These are phyloP conservation scores for Macrocybe gigantea DNA, from an alignment of 768 basidiomycete species.

Conservation along the genomic window DNA sequence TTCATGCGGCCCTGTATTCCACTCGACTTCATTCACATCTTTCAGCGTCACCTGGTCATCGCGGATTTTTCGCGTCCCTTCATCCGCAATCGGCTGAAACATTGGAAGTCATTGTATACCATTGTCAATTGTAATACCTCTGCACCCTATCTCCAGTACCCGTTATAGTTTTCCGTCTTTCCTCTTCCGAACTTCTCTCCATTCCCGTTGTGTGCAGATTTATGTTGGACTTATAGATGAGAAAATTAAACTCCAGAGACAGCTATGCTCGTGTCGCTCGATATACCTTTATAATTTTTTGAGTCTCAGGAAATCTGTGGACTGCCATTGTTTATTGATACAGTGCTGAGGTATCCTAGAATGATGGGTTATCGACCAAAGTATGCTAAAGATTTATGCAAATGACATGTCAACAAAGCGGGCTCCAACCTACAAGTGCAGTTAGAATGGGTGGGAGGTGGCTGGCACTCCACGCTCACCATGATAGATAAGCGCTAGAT, in stretches of 20 bases:
- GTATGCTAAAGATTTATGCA: too few species aligned
- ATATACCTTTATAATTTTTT: too few species aligned
- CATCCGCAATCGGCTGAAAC: conserved; percentile 1
- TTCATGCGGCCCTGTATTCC: conserved; percentile 1
- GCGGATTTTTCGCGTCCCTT: background rate
- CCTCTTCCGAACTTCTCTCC: background rate
- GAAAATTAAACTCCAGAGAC: too few species aligned
- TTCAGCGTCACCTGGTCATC: background rate
- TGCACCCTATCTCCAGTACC: background rate
- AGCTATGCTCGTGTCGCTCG: too few species aligned
- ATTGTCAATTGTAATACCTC: conserved; percentile 2
- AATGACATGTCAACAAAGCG: background rate
- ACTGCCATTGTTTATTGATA: too few species aligned
- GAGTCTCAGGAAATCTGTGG: too few species aligned
- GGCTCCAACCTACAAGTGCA: conserved; percentile 4
- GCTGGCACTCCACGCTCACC: conserved; percentile 37
- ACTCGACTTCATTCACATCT: background rate
- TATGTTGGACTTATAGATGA: too few species aligned
- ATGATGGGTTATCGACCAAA: too few species aligned
- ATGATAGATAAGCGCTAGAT: conserved; percentile 71
- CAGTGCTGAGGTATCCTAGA: too few species aligned
- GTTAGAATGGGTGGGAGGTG: background rate
- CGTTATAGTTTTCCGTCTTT: background rate
- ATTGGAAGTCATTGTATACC: conserved; percentile 3
- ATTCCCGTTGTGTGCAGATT: too few species aligned